Evolutionary conservation across 352 stramenopile genomes (phyloP), one percentile per base, ranked within the genome.

Genomic region (Detonula confervacea): DNA sequence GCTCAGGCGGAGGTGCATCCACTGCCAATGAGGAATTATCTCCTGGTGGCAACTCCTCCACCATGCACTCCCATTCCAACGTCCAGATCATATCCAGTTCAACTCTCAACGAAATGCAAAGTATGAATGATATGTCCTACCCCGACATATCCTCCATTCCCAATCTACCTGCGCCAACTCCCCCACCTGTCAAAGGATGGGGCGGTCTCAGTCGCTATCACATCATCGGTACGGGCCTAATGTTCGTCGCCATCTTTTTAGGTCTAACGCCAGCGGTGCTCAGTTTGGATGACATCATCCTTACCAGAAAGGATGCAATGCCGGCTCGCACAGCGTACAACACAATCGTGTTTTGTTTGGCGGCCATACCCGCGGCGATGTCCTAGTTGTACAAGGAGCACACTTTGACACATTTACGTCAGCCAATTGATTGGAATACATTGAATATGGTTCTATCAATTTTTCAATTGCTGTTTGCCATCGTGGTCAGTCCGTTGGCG

Each of bases 371-470:
- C n/a, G 84, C 83, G 18, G 86, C 86, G 16, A 79, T 86, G 29
- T 90, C 86, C 52, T 84, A 92, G 68, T 62, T 92, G 7, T 92
- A 92, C 76, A 93, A 93, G 55, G 88, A 93, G 56, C 77, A 88
- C 12, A 79, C 84, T 18, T 82, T 93, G 39, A 77, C 84, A 25
- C 69, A 74, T 55, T 77, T 90, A 60, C 84, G 84, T 39, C 86
- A 92, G 74, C 88, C 88, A 3, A 86, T 93, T n/a, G 76, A 91
- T 65, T 46, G 77, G 1, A 86, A 88, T 52, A 62, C 86, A 59
- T 70, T 93, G 27, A 92, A 93, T 69, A 72, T 89, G 29, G 44
- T 93, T 1, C 44, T 93, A 9, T 87, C 81, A 2, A 52, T 91
- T 1, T 89, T 92, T 56, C 86, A 92, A 64, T 80, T 90, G 3